Conservation (phyloP, 176 grass and related monocot genomes). For the Paspalum vaginatum region DNA sequence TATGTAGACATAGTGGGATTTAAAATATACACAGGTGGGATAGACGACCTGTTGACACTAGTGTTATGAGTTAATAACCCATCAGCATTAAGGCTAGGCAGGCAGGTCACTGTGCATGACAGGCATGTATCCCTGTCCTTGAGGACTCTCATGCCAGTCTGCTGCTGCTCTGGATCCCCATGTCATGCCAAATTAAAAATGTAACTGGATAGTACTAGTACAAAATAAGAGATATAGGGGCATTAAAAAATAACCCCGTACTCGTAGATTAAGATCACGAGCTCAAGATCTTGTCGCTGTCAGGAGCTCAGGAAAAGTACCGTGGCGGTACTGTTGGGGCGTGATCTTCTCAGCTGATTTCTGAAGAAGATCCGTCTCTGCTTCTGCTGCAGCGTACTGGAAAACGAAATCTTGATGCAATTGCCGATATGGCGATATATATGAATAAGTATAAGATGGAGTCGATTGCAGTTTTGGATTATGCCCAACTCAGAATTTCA, state of each 20-base stretch:
- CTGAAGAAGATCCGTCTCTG: constrained; percentile 14
- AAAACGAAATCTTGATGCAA: background rate
- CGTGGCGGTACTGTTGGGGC: constrained; percentile 3
- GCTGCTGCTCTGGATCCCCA: constrained; percentile 4
- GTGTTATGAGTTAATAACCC: too few species aligned
- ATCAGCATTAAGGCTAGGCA: background rate
- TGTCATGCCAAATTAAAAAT: constrained; percentile 14
- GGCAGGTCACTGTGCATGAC: background rate
- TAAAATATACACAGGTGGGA: too few species aligned
- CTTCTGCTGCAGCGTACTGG: background rate
- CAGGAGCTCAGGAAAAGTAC: constrained; percentile 1
- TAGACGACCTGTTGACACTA: too few species aligned
- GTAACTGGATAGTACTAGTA: background rate
- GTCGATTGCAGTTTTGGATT: background rate
- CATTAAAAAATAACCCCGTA: constrained; percentile 14
- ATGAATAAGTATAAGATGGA: background rate
- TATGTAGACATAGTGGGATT: too few species aligned
- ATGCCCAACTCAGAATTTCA: background rate
- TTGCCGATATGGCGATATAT: too few species aligned
- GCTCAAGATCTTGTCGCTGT: constrained; percentile 40
- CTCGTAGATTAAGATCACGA: constrained; percentile 26
- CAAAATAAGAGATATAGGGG: constrained; percentile 12
- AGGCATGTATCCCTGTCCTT: background rate
- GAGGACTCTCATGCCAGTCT: background rate
- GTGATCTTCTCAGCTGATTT: constrained; percentile 11